These are phyloP conservation scores for Epicoccum nigrum DNA, from an alignment of 2,329 filamentous ascomycete species.

Conservation along the genomic window DNA sequence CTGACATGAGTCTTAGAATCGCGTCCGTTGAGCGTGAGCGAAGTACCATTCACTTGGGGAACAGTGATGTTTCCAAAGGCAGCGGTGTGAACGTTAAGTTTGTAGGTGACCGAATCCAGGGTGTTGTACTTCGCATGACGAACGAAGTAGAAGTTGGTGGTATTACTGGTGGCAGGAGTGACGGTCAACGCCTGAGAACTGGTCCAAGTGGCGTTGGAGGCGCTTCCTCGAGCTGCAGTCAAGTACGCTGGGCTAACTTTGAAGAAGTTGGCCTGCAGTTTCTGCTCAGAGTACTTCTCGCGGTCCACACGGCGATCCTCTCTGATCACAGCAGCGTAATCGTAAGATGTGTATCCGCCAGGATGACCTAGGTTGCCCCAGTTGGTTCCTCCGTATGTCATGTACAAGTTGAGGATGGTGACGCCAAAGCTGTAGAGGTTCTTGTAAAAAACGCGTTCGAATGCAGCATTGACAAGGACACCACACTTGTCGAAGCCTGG, in stretches of 20 bases:
- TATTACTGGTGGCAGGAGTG: constrained; percentile 65
- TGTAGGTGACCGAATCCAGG: constrained; percentile 64
- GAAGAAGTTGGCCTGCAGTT: constrained; percentile 76
- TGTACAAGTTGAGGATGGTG: constrained; percentile 75
- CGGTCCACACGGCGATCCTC: constrained; percentile 72
- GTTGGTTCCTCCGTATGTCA: constrained; percentile 81
- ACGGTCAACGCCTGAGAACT: constrained; percentile 59
- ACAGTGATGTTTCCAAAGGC: constrained; percentile 60
- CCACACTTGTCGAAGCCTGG: constrained; percentile 71
- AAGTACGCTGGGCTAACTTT: constrained; percentile 75
- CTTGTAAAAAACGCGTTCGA: constrained; percentile 80
- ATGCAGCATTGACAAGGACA: constrained; percentile 71
- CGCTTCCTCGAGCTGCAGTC: constrained; percentile 50
- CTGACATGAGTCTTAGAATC: constrained; percentile 72
- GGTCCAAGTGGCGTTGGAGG: constrained; percentile 39
- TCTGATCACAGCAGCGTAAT: constrained; percentile 67
- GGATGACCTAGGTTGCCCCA: constrained; percentile 74
- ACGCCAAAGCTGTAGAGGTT: constrained; percentile 71
- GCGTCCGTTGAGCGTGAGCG: constrained; percentile 63
- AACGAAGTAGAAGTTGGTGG: constrained; percentile 67
- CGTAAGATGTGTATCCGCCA: constrained; percentile 63
- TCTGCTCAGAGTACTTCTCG: constrained; percentile 81
- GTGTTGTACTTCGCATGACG: constrained; percentile 71
- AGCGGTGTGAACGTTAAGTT: constrained; percentile 66
- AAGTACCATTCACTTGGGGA: constrained; percentile 62